A percentile compares a stretch with the other conserved stretches of the same genome.
phyloP scores from a whole-genome alignment of 1,284 basidiomycete genomes.

The Irpex sp. region DNA sequence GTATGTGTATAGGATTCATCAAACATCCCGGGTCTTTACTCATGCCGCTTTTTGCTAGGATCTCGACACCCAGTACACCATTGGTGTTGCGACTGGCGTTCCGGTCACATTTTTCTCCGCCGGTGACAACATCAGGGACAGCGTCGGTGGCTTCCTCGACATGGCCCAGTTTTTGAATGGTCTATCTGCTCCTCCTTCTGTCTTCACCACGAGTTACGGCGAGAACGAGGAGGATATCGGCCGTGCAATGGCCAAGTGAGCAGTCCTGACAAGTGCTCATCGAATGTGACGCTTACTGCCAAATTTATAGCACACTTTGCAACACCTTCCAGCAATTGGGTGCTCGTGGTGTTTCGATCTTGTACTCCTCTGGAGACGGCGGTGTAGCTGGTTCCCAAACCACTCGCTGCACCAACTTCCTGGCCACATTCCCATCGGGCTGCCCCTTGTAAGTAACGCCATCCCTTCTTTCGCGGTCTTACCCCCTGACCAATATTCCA shows the following conservation, averaged over 20 bases:
- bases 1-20: conserved; percentile 24
- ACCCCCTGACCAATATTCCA: conserved; percentile 1
- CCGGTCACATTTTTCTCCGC: conserved; percentile 35
- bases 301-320: conserved; percentile 39
- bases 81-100: conserved; percentile 35
- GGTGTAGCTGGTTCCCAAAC: conserved; percentile 62
- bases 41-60: conserved; percentile 51
- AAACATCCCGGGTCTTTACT: conserved; percentile 38
- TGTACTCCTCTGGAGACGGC: conserved; percentile 62
- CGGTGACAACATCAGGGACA: conserved; percentile 30
- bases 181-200: conserved; percentile 41
- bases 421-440: conserved; percentile 59
- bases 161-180: conserved; percentile 25
- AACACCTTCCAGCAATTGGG: conserved; percentile 59
- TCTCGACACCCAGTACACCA: conserved; percentile 62
- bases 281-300: not conserved
- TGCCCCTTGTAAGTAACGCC: conserved; percentile 29
- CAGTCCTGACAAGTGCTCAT: not conserved
- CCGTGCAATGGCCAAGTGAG: conserved; percentile 31
- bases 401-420: conserved; percentile 48
- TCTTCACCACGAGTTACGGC: conserved; percentile 43
- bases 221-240: conserved; percentile 23
- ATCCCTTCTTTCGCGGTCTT: not conserved
- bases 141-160: conserved; percentile 22
- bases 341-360: conserved; percentile 54